Base-by-base conservation (phyloP, 176 grass and related monocot species). In the Microstegium vimineum region DNA sequence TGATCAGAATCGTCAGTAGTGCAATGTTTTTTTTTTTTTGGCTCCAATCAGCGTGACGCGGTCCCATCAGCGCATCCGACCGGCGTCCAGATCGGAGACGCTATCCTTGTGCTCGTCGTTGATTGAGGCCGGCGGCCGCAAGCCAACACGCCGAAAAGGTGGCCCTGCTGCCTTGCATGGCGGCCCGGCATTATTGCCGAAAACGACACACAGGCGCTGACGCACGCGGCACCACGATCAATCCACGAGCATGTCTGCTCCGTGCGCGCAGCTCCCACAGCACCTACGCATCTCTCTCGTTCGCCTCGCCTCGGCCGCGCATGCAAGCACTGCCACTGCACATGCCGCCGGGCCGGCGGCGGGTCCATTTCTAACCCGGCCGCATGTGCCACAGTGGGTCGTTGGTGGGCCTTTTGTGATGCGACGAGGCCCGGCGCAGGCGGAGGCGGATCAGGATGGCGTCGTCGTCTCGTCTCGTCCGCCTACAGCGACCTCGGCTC, bases 151-250 rank as follows among this genome's bases (percentile, higher is more conserved):
- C 62, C 31, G 62, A 3, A 33, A 66, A 66, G 47, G 62, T 26
- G 8, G 6, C 62, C n/a, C n/a, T n/a, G n/a, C n/a, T 9, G 45
- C 45, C 26, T 56, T 31, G 11, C 67, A 23, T 26, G 41, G 60
- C 13, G 56, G 26, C 34, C 69, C 22, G 22, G 82, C 69, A 34
- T 60, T 74, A 67, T 69, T 2, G 47, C 47, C 63, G 72, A 83
- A 51, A 78, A 77, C 32, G 41, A 82, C 85, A n/a, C n/a, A n/a
- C 69, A 23, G 32, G 40, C 42, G 59, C 72, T 46, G 25, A 75
- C 9, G 66, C 59, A 31, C 25, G 33, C 49, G 26, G 66, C 75
- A 27, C 22, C 18, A 52, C n/a, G n/a, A n/a, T n/a, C n/a, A n/a
- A n/a, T n/a, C n/a, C n/a, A n/a, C 49, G 49, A 49, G 45, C 45